phyloP scores from a whole-genome alignment of 768 basidiomycete genomes.

The Suillus variegatus region DNA sequence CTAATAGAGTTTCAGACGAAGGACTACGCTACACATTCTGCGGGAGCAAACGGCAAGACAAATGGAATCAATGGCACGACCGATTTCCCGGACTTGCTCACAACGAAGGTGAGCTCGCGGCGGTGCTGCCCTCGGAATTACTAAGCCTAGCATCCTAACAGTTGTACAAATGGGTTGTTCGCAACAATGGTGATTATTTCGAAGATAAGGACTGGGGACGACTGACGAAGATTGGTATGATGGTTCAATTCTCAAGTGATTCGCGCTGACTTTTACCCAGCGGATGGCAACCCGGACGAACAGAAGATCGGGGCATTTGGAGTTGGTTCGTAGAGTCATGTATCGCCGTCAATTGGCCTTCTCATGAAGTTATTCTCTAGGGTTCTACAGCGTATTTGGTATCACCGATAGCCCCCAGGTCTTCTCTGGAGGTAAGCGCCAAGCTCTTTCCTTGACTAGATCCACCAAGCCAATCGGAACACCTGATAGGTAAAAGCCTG shows the following conservation, averaged over 20 bases:
- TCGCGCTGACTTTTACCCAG: slow-evolving; percentile 20
- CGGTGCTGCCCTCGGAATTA: not conserved
- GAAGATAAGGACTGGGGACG: slow-evolving; percentile 47
- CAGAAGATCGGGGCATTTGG: slow-evolving; percentile 52
- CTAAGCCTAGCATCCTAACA: slow-evolving; percentile 16
- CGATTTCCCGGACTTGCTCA: slow-evolving; percentile 8
- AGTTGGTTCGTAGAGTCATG: slow-evolving; percentile 22
- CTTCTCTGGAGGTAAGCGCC: slow-evolving; percentile 21
- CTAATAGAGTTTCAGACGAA: slow-evolving; percentile 39
- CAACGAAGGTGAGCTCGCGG: slow-evolving; percentile 1
- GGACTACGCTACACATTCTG: slow-evolving; percentile 10
- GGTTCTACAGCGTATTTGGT: slow-evolving; percentile 32
- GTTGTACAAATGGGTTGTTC: slow-evolving; percentile 41
- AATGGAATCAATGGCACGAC: slow-evolving; percentile 1
- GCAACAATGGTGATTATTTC: slow-evolving; percentile 51
- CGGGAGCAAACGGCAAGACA: slow-evolving; percentile 3
- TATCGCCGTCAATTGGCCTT: not conserved
- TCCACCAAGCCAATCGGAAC: not conserved
- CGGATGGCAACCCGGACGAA: slow-evolving; percentile 57
- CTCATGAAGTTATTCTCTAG: not conserved
- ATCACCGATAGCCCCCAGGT: slow-evolving; percentile 30
- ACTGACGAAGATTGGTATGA: slow-evolving; percentile 44
- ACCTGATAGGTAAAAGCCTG: slow-evolving; percentile 1
- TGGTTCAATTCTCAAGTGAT: not conserved
- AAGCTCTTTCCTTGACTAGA: not conserved